Evolutionary conservation across 345 rosid species (phyloP), one percentile per base, ranked within the genome.

Genomic region (Lenwebbia sp.): DNA sequence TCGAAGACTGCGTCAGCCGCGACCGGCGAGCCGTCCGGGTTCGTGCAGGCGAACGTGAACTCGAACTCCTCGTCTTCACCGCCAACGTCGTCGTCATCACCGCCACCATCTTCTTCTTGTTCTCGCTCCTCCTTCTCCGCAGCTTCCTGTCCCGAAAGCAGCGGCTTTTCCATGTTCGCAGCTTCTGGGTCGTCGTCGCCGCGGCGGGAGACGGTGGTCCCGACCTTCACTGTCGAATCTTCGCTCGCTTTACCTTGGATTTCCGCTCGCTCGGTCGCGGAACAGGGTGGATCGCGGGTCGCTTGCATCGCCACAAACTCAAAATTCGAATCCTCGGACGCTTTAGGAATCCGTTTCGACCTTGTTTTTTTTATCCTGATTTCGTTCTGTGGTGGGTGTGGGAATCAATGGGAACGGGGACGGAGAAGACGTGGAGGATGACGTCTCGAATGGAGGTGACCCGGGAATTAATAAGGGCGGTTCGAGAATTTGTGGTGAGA

Each of bases 1-100:
- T 86, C 55, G 86, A 93, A 93, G 25, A 85, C 86, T 21, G 87
- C 90, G 76, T 93, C 95, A 6, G 93, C 92, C 10, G 93, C 82
- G 30, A 90, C 86, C 54, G 87, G 89, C 41, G 93, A 87, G 21
- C 89, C 91, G 5, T 83, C 88, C 13, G 89, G 89, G 82, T 87
- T 87, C 58, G 82, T 78, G 82, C 88, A 87, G 75, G 83, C 89
- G 58, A 93, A 93, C 13, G 92, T 88, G 70, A 93, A 93, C 54
- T 91, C 94, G 9, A 86, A 90, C 10, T 89, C 92, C 25, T 88
- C 87, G 13, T n/a, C 85, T 6, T 23, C 83, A 4, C 8, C 62
- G 0, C 40, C 50, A 23, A n/a, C 81, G 0, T 41, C 85, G 26
- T 17, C 60, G 19, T n/a, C 54, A 28, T 70, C 75, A 12, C 40